These are phyloP conservation scores for Didymella keratinophila DNA, from an alignment of 2,329 filamentous ascomycete species.

Conservation along the genomic window DNA sequence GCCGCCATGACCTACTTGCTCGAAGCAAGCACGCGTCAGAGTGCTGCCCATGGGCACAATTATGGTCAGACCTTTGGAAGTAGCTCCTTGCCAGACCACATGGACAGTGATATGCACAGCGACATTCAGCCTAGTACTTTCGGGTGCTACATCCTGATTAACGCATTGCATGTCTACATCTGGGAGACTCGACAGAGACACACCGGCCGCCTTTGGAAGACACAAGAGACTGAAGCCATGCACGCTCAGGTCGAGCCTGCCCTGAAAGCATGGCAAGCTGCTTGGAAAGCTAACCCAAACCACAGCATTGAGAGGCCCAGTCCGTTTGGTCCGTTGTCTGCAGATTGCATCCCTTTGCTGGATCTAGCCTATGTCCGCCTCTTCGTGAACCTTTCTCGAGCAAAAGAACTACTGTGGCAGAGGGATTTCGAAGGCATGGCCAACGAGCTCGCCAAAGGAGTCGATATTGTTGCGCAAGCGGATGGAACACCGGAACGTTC, in stretches of 20 bases:
- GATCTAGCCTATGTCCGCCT: conserved; percentile 92
- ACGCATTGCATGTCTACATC: conserved; percentile 96
- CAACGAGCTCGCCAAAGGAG: conserved; percentile 80
- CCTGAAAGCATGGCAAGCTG: conserved; percentile 90
- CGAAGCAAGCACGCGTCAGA: conserved; percentile 73
- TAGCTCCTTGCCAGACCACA: conserved; percentile 58
- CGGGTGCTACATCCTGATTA: conserved; percentile 89
- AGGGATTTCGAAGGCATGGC: conserved; percentile 92
- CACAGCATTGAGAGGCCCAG: conserved; percentile 87
- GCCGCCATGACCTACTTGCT: conserved; percentile 82
- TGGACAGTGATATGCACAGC: conserved; percentile 67
- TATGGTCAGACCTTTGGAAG: conserved; percentile 59
- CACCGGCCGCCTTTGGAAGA: conserved; percentile 86
- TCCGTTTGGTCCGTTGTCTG: conserved; percentile 83
- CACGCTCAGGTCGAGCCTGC: conserved; percentile 94
- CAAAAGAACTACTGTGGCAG: conserved; percentile 94
- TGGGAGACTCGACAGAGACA: conserved; percentile 96
- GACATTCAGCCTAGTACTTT: conserved; percentile 86
- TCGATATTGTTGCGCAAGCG: conserved; percentile 76
- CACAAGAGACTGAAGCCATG: conserved; percentile 93
- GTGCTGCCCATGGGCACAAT: conserved; percentile 49
- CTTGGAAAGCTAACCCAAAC: conserved; percentile 85
- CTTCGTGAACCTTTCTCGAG: conserved; percentile 90
- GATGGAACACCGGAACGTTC: conserved; percentile 65
- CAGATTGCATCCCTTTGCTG: conserved; percentile 88